Evolutionary conservation across 2,329 filamentous ascomycete species (phyloP), one percentile per base, ranked within the genome.

Genomic region (Hymenoscyphus fraxineus): DNA sequence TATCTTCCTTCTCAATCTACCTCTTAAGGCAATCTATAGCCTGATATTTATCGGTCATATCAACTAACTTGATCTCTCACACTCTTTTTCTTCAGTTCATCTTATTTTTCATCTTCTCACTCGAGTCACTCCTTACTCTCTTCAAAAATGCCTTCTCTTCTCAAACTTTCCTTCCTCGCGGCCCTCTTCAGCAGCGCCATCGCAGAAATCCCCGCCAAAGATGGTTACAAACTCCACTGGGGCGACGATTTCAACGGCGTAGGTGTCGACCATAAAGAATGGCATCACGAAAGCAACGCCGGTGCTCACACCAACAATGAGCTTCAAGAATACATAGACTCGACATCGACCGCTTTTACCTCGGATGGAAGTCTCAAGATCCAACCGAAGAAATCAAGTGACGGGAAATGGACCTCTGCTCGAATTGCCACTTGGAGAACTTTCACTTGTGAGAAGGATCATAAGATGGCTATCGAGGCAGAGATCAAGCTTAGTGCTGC

Each of bases 91-190:
- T 22, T n/a, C n/a, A 22, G 10, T 51, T 51, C 15, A 13, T 54
- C 6, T 13, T 22, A 15, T 54, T 27, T 54, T 27, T 27, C 47
- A 27, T 22, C 10, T 51, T 10, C 44, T 22, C 44, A 22, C 44
- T 51, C 6, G 1, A 27, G 9, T 54, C 19, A 15, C 22, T 47
- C 7, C 10, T 41, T 59, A 12, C 19, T 59, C 57, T 44, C 39
- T 31, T 54, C 47, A 22, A 59, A 58, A 44, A 59, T 59, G 58
- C 58, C 16, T 47, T 59, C 58, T n/a, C 19, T 59, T 27, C 22
- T 47, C 58, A 59, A 59, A n/a, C 38, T 59, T n/a, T 59, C 58
- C 40, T 47, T 59, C n/a, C 58, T 59, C n/a, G 58, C 58, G 22
- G 19, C 15, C 19, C 31, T 47, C 15, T 59, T 47, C 15, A 27